Evolutionary conservation across 768 basidiomycete genomes (phyloP).

Genomic region (Tulasnella sp.): DNA sequence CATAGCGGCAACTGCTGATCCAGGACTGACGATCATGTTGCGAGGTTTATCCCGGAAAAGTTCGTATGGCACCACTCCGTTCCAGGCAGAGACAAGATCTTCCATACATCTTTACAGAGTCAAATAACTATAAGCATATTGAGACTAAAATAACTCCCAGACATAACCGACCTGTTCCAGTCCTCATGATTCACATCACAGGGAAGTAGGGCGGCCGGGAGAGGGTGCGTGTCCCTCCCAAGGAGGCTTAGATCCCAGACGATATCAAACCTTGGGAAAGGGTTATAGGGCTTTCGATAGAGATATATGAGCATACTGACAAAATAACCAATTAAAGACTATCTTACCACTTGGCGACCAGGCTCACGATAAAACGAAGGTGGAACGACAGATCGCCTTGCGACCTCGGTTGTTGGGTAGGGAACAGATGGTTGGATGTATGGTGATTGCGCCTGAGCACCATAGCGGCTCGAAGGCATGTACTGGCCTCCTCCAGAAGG

Average conservation of each 20-base stretch:
- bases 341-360: conserved; percentile 1
- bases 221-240: conserved; percentile 22
- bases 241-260: conserved; percentile 62
- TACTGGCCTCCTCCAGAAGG: no score
- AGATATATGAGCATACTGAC: background rate
- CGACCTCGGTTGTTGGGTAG: background rate
- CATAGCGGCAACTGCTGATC: conserved; percentile 37
- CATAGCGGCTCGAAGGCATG: no score
- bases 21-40: background rate
- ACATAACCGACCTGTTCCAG: conserved; percentile 69
- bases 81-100: conserved; percentile 68
- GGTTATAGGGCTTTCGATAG: conserved; percentile 40
- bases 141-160: conserved; percentile 33
- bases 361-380: conserved; percentile 10
- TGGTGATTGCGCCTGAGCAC: no score
- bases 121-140: background rate
- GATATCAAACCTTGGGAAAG: conserved; percentile 57
- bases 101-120: conserved; percentile 24
- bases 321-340: background rate
- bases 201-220: conserved; percentile 48
- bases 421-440: no score
- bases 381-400: background rate
- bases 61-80: conserved; percentile 47
- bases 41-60: background rate
- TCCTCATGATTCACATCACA: conserved; percentile 71